Conservation (phyloP, 257 asterid species). For the Lavandula angustifolia region DNA sequence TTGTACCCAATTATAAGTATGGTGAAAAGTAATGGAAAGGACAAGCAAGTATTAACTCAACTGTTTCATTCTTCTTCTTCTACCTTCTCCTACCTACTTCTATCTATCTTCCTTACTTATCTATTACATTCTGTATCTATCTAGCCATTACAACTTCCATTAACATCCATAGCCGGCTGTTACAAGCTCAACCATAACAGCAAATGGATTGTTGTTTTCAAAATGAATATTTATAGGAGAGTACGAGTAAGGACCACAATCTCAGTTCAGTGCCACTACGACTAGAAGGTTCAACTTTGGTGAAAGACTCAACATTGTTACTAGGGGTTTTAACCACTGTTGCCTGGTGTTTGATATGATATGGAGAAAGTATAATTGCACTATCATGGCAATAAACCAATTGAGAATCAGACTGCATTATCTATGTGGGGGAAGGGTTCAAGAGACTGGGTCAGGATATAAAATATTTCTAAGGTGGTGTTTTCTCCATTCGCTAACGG, state of each 20-base stretch:
- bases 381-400: slow-evolving; percentile 93
- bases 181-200: slow-evolving; percentile 99
- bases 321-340: slow-evolving; percentile 74
- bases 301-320: slow-evolving; percentile 85
- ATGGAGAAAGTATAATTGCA: slow-evolving; percentile 83
- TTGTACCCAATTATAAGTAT: too few relatives aligned
- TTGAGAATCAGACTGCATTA: slow-evolving; percentile 89
- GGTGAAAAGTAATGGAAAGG: too few relatives aligned
- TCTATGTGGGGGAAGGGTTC: slow-evolving; percentile 95
- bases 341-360: slow-evolving; percentile 71
- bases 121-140: too few relatives aligned
- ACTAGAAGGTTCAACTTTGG: slow-evolving; percentile 70
- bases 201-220: slow-evolving; percentile 88
- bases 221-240: slow-evolving; percentile 74
- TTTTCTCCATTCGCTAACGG: slow-evolving; percentile 70
- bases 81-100: too few relatives aligned
- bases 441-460: slow-evolving; percentile 76
- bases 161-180: too few relatives aligned
- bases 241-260: slow-evolving; percentile 58
- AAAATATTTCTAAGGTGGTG: slow-evolving; percentile 66
- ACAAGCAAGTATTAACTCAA: too few relatives aligned
- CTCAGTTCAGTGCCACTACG: slow-evolving; percentile 71
- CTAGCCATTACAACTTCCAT: too few relatives aligned
- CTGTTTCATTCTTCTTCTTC: too few relatives aligned
- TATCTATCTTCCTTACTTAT: too few relatives aligned